Percentiles rank a stretch among this genome's conserved stretches.
phyloP scores from a whole-genome alignment of 2,329 filamentous ascomycete species.

The Colletotrichum godetiae region DNA sequence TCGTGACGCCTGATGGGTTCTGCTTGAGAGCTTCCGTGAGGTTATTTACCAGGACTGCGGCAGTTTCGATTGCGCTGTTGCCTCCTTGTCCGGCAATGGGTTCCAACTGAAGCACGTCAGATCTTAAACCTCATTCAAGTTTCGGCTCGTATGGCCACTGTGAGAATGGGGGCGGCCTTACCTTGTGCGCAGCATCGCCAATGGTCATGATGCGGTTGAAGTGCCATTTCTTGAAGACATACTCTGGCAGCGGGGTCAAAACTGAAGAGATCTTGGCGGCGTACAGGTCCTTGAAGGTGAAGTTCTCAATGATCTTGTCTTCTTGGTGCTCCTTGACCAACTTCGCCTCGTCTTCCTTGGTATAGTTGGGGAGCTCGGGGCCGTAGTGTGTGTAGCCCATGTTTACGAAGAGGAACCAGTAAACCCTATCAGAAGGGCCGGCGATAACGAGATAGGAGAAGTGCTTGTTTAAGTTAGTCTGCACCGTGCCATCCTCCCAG shows the following conservation, averaged over 20 bases:
- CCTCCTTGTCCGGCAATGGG: constrained; percentile 42
- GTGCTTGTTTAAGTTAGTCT: constrained; percentile 39
- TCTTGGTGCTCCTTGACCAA: constrained; percentile 41
- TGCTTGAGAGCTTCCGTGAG: constrained; percentile 26
- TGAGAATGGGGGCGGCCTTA: constrained; percentile 6
- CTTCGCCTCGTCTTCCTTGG: constrained; percentile 44
- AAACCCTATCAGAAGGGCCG: constrained; percentile 44
- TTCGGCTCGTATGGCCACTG: too few species aligned
- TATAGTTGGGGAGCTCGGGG: constrained; percentile 42
- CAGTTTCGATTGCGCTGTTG: constrained; percentile 43
- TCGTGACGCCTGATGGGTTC: constrained; percentile 21
- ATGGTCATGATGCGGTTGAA: constrained; percentile 44
- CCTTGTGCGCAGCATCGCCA: constrained; percentile 49
- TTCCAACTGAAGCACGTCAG: constrained; percentile 36
- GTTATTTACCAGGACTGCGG: constrained; percentile 40
- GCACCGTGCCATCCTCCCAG: constrained; percentile 36
- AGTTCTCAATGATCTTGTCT: constrained; percentile 38
- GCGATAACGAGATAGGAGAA: constrained; percentile 42
- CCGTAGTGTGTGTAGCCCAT: constrained; percentile 1
- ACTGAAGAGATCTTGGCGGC: constrained; percentile 41
- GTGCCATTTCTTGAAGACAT: constrained; percentile 47
- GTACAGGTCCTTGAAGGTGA: constrained; percentile 46
- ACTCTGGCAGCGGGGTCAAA: constrained; percentile 47
- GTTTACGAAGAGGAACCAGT: constrained; percentile 49
- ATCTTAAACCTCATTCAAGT: not conserved